A percentile compares a stretch with the other conserved stretches of the same genome.
Conservation (phyloP, 1,284 basidiomycete genomes). For the Sphagnurus paluster region DNA sequence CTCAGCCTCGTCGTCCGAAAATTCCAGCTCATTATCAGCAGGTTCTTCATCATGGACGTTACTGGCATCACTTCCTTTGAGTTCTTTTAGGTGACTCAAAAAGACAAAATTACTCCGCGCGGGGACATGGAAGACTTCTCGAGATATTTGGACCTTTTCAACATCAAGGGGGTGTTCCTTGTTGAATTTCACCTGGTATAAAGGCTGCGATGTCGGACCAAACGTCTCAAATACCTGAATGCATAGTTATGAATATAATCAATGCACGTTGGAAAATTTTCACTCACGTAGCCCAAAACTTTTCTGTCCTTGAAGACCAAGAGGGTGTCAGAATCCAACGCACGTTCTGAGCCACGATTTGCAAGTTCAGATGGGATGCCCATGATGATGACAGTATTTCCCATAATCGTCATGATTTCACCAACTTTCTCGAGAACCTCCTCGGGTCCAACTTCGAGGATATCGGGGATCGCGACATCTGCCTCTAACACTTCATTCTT, state of each 20-base stretch:
- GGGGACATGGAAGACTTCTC: conserved; percentile 78
- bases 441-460: conserved; percentile 54
- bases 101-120: conserved; percentile 78
- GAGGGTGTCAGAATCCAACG: conserved; percentile 83
- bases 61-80: conserved; percentile 89
- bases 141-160: conserved; percentile 50
- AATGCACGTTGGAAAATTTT: background rate
- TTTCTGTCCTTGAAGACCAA: conserved; percentile 83
- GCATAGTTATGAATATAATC: background rate
- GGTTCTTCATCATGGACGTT: conserved; percentile 91
- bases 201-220: conserved; percentile 81
- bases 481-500: conserved; percentile 62
- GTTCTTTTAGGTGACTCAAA: conserved; percentile 58
- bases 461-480: conserved; percentile 53
- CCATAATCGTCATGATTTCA: conserved; percentile 71
- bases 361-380: conserved; percentile 48
- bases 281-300: conserved; percentile 79
- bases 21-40: conserved; percentile 82
- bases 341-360: conserved; percentile 50
- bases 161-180: conserved; percentile 55
- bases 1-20: conserved; percentile 89
- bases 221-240: conserved; percentile 85
- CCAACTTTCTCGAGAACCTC: conserved; percentile 72
- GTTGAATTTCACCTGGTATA: conserved; percentile 81
- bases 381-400: conserved; percentile 68